These are phyloP conservation scores for Sordariomycetes sp. DNA, from an alignment of 2,329 filamentous ascomycete species.

Conservation along the genomic window DNA sequence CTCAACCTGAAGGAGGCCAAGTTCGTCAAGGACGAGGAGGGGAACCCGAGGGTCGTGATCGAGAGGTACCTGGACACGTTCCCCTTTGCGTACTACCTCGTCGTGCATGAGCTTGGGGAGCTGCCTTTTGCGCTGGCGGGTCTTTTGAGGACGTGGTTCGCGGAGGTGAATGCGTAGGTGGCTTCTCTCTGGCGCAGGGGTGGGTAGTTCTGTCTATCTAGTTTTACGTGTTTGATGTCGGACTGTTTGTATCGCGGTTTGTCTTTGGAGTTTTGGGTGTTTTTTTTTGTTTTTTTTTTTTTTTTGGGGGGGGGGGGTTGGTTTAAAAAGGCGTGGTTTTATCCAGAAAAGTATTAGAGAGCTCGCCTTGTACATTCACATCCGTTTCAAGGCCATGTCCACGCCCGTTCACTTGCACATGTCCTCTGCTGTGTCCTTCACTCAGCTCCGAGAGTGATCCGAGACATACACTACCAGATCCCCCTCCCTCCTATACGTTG, in stretches of 20 bases:
- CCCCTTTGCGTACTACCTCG: constrained; percentile 92
- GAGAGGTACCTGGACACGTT: constrained; percentile 90
- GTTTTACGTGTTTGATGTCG: not conserved
- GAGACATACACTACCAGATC: too few species aligned
- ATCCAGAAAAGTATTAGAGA: not conserved
- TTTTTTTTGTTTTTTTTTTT: too few species aligned
- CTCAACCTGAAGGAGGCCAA: constrained; percentile 78
- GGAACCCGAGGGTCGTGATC: constrained; percentile 60
- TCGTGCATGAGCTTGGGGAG: constrained; percentile 85
- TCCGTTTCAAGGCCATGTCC: too few species aligned
- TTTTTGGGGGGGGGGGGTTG: too few species aligned
- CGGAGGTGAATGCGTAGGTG: constrained; percentile 41
- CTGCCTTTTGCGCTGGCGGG: constrained; percentile 79
- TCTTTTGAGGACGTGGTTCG: constrained; percentile 91
- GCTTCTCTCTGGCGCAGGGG: not conserved
- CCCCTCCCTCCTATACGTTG: too few species aligned
- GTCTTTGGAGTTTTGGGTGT: not conserved
- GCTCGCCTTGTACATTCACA: too few species aligned
- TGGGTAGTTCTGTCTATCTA: not conserved
- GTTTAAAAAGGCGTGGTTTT: too few species aligned
- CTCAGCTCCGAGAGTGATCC: too few species aligned
- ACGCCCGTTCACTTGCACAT: too few species aligned
- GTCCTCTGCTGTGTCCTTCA: too few species aligned
- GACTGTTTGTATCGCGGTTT: not conserved
- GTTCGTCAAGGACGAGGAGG: constrained; percentile 54